Conservation (phyloP, 108 stramenopile species). For the Schizochytrium sp. region DNA sequence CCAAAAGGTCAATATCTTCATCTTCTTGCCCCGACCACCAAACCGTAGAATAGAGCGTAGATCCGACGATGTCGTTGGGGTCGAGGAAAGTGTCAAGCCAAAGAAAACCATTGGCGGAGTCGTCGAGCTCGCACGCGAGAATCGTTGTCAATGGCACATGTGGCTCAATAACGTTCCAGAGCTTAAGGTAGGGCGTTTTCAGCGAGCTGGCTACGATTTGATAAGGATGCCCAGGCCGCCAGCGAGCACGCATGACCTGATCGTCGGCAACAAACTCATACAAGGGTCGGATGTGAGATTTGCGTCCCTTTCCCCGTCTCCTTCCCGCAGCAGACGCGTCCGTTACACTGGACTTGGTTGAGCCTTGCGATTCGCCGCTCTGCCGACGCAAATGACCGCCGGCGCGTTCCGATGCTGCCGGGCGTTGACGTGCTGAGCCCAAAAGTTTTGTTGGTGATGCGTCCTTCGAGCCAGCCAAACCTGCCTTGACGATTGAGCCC, state of each 20-base stretch:
- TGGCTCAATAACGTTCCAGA: not conserved
- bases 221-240: slow-evolving; percentile 8
- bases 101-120: not conserved
- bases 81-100: not conserved
- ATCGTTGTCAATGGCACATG: not conserved
- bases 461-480: too few species aligned
- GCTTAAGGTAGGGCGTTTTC: not conserved
- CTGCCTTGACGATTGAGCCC: too few species aligned
- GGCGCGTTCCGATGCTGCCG: not conserved
- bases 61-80: not conserved
- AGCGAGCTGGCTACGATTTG: not conserved
- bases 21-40: not conserved
- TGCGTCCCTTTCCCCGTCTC: not conserved
- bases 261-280: not conserved
- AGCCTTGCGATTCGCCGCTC: not conserved
- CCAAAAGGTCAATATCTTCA: not conserved
- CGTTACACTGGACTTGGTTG: not conserved
- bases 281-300: not conserved
- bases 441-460: not conserved
- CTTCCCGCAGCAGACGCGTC: not conserved
- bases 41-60: not conserved
- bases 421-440: not conserved
- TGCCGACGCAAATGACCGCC: not conserved
- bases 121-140: not conserved
- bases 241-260: not conserved